A percentile compares a stretch with the other conserved stretches of the same genome.
Conservation (phyloP, 2,329 filamentous ascomycete species). For the Aspergillus pseudoviridinutans region DNA sequence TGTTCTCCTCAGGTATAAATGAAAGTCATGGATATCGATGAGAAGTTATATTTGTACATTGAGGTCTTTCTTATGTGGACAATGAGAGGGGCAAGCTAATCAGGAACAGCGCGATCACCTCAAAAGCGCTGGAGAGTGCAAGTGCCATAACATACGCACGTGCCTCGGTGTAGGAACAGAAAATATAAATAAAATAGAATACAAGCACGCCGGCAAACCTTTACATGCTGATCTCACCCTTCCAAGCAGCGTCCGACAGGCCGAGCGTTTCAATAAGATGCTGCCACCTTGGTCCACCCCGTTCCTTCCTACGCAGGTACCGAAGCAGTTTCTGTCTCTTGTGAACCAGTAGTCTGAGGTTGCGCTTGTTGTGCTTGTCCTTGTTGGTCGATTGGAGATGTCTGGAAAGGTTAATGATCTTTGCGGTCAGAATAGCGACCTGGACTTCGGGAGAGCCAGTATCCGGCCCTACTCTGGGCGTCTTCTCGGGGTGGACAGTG, state of each 20-base stretch:
- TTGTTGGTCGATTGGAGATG: conserved; percentile 68
- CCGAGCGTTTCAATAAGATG: conserved; percentile 80
- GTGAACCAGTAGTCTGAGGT: conserved; percentile 80
- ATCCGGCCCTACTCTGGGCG: conserved; percentile 76
- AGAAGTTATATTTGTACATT: not conserved
- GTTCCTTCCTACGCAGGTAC: conserved; percentile 85
- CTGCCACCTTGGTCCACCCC: conserved; percentile 85
- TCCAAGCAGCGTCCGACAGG: conserved; percentile 82
- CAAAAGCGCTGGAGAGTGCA: not conserved
- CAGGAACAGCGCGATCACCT: not conserved
- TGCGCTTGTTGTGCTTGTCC: conserved; percentile 93
- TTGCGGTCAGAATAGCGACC: conserved; percentile 88
- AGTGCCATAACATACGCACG: conserved; percentile 16
- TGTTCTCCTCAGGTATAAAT: not conserved
- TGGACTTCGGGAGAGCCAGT: conserved; percentile 98
- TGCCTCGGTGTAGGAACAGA: conserved; percentile 8
- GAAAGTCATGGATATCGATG: not conserved
- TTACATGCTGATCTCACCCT: conserved; percentile 78
- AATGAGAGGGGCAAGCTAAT: not conserved
- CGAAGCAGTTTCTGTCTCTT: conserved; percentile 80
- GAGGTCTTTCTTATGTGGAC: not conserved
- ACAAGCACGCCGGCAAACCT: conserved; percentile 9
- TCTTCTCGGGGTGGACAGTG: conserved; percentile 40
- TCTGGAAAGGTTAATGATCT: conserved; percentile 77
- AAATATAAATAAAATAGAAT: conserved; percentile 9